phyloP scores from a whole-genome alignment of 2,329 filamentous ascomycete genomes.

The Hypoxylon sp. region DNA sequence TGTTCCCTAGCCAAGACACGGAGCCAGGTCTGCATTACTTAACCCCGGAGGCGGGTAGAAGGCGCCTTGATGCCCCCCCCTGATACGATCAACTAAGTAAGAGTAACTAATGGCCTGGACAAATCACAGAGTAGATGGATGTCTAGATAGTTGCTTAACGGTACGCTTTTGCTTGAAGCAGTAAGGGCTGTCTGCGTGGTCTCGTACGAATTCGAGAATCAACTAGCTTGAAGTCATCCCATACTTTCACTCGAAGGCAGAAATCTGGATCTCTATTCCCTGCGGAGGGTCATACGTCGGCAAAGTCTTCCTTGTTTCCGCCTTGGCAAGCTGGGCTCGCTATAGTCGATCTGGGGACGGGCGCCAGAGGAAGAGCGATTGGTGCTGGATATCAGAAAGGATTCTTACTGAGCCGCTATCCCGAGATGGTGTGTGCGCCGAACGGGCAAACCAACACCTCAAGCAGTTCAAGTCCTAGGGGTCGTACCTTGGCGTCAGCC shows the following conservation, averaged over 20 bases:
- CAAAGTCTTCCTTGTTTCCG: conserved; percentile 37
- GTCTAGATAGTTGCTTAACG: not conserved
- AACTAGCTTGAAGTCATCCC: not conserved
- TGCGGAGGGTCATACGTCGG: conserved; percentile 31
- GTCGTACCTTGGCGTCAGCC: conserved; percentile 26
- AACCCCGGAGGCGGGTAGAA: conserved; percentile 51
- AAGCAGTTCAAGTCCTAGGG: conserved; percentile 1
- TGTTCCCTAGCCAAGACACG: not conserved
- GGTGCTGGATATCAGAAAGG: conserved; percentile 7
- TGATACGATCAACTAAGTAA: not conserved
- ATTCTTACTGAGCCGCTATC: conserved; percentile 19
- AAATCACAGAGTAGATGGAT: not conserved
- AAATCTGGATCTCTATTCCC: not conserved
- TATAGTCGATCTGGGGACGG: conserved; percentile 4
- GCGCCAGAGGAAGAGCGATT: conserved; percentile 12
- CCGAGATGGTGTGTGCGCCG: conserved; percentile 12
- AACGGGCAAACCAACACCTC: not conserved
- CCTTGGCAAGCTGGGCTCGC: conserved; percentile 38
- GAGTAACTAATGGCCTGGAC: not conserved
- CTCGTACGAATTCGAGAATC: not conserved
- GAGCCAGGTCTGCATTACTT: conserved; percentile 57
- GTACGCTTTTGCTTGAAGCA: not conserved
- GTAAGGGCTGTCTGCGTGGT: not conserved
- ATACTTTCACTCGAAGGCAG: not conserved
- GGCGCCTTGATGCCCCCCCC: conserved; percentile 62